phyloP scores from a whole-genome alignment of 2,329 filamentous ascomycete species.

The Nothomitra cinnamomea region DNA sequence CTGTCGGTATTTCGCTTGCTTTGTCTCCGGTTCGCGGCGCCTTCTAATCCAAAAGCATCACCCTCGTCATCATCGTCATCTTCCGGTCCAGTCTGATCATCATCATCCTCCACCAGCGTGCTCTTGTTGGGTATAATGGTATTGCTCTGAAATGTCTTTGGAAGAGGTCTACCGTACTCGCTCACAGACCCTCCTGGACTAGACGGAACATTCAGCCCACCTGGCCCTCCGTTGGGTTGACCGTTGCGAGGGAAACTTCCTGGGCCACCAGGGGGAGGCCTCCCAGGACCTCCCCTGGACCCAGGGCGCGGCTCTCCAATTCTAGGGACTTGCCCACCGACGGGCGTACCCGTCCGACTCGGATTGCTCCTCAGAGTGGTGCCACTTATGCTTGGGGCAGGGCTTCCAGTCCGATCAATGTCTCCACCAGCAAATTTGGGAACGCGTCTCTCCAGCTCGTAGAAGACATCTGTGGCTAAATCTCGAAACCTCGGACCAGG shows the following conservation, averaged over 20 bases:
- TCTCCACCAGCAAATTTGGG: conserved; percentile 60
- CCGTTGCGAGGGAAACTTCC: conserved; percentile 10
- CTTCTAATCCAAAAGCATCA: conserved; percentile 46
- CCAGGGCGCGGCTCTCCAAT: conserved; percentile 20
- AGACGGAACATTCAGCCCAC: not conserved
- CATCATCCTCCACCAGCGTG: conserved; percentile 91
- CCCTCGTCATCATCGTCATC: conserved; percentile 34
- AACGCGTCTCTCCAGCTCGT: conserved; percentile 80
- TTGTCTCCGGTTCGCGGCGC: conserved; percentile 18
- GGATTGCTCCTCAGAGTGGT: conserved; percentile 37
- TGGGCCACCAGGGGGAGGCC: conserved; percentile 8
- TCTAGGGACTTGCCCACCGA: conserved; percentile 33
- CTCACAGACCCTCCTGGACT: conserved; percentile 32
- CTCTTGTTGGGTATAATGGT: conserved; percentile 97
- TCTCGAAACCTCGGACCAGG: conserved; percentile 77
- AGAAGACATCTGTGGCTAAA: conserved; percentile 88
- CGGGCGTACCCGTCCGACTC: conserved; percentile 38
- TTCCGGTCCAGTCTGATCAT: conserved; percentile 42
- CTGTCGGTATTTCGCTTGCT: conserved; percentile 23
- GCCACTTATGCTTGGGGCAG: conserved; percentile 41
- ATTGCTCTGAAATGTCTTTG: conserved; percentile 85
- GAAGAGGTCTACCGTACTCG: conserved; percentile 58
- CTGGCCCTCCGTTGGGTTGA: conserved; percentile 9
- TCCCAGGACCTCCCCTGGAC: conserved; percentile 8
- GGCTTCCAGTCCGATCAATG: conserved; percentile 51